phyloP scores from a whole-genome alignment of 371 early-diverging fungal species.

The Nematocida ausubeli region DNA sequence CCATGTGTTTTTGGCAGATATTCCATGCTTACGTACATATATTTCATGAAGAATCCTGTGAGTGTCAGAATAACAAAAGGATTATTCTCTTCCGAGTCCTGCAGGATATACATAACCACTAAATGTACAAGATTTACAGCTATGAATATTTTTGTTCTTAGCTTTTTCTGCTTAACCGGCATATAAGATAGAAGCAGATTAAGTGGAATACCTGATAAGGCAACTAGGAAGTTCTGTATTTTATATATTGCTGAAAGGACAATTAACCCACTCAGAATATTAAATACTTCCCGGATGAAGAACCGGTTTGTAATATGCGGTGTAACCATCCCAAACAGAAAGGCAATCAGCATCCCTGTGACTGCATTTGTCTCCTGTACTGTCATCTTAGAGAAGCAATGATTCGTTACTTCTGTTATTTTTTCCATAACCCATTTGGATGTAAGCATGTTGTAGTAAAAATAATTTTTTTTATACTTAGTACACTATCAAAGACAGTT shows the following conservation, averaged over 20 bases:
- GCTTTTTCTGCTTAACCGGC: slow-evolving; percentile 40
- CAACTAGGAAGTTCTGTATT: neutral
- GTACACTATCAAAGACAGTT: too few species aligned
- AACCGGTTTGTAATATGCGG: slow-evolving; percentile 44
- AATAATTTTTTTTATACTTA: slow-evolving; percentile 4
- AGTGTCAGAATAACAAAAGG: slow-evolving; percentile 30
- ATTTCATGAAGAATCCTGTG: slow-evolving; percentile 47
- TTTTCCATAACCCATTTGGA: neutral
- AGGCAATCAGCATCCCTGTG: slow-evolving; percentile 9
- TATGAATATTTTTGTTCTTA: slow-evolving; percentile 16
- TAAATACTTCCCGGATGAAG: slow-evolving; percentile 44
- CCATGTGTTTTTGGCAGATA: slow-evolving; percentile 14
- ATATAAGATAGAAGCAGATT: slow-evolving; percentile 28
- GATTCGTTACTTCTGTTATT: neutral
- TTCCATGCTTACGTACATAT: slow-evolving; percentile 34
- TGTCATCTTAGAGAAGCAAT: neutral
- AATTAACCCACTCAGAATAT: slow-evolving; percentile 14
- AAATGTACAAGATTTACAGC: slow-evolving; percentile 5
- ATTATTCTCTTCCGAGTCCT: slow-evolving; percentile 16
- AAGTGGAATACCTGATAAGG: neutral
- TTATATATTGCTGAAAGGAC: slow-evolving; percentile 19
- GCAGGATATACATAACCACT: slow-evolving; percentile 3
- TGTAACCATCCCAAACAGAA: slow-evolving; percentile 11
- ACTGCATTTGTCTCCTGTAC: slow-evolving; percentile 8
- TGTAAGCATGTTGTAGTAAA: neutral